These are phyloP conservation scores for Pseudogymnoascus sp. DNA, from an alignment of 2,329 filamentous ascomycete species.

Conservation along the genomic window DNA sequence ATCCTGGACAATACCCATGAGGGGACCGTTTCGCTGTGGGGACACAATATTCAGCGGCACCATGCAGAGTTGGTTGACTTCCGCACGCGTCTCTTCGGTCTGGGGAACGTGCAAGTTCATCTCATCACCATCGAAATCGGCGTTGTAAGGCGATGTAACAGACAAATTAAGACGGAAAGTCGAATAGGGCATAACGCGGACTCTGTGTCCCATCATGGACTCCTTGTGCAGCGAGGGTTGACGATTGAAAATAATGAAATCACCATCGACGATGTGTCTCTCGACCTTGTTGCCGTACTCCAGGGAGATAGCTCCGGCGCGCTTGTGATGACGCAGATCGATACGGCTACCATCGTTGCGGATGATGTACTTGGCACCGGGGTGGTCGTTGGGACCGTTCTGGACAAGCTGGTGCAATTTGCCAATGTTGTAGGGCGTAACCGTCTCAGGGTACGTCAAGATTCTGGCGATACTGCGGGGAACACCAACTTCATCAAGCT, in stretches of 20 bases:
- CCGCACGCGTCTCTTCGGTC: constrained; percentile 90
- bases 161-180: constrained; percentile 97
- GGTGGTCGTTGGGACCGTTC: constrained; percentile 91
- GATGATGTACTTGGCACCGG: constrained; percentile 94
- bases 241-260: constrained; percentile 99
- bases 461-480: constrained; percentile 88
- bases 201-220: constrained; percentile 99
- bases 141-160: constrained; percentile 97
- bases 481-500: constrained; percentile 94
- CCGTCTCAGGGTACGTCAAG: constrained; percentile 92
- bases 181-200: constrained; percentile 97
- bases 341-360: constrained; percentile 89
- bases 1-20: constrained; percentile 99
- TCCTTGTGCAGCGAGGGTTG: constrained; percentile 99
- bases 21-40: constrained; percentile 87
- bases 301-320: constrained; percentile 75
- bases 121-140: constrained; percentile 99
- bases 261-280: constrained; percentile 88
- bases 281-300: constrained; percentile 99
- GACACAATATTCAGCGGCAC: constrained; percentile 99
- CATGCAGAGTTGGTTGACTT: constrained; percentile 90
- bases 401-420: constrained; percentile 84
- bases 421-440: constrained; percentile 95
- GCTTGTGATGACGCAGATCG: constrained; percentile 87
- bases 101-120: constrained; percentile 99